Evolutionary conservation across 2,329 filamentous ascomycete species (phyloP).

Genomic region (Penicillium hordei): DNA sequence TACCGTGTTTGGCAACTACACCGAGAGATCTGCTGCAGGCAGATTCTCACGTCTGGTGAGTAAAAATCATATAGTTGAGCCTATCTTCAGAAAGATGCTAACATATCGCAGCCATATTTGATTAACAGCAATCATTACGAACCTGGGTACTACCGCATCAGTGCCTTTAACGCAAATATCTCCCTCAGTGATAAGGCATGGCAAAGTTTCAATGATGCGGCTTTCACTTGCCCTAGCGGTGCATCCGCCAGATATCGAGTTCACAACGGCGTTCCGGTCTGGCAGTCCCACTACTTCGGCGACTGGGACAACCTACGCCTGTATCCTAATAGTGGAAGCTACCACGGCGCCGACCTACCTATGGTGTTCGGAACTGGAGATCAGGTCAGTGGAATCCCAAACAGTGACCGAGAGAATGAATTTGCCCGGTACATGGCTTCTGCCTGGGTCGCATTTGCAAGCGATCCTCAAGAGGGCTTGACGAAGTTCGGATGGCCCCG

Average conservation of each 20-base stretch:
- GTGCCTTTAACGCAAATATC: constrained; percentile 43
- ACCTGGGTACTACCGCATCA: constrained; percentile 50
- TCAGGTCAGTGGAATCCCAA: constrained; percentile 42
- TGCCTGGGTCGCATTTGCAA: constrained; percentile 45
- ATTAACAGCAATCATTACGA: constrained; percentile 50
- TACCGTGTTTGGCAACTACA: constrained; percentile 47
- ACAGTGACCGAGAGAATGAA: constrained; percentile 30
- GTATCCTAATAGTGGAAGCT: constrained; percentile 49
- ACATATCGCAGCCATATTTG: constrained; percentile 38
- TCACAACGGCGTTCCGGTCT: constrained; percentile 40
- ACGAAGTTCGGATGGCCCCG: constrained; percentile 40
- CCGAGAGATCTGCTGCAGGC: constrained; percentile 33
- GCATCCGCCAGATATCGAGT: constrained; percentile 41
- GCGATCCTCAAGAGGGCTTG: constrained; percentile 41
- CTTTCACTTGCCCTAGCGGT: constrained; percentile 50
- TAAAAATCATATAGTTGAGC: background rate
- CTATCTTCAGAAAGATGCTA: background rate
- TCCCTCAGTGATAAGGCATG: constrained; percentile 43
- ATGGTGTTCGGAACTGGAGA: constrained; percentile 49
- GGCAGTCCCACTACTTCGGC: constrained; percentile 51
- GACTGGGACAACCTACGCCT: constrained; percentile 53
- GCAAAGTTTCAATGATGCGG: constrained; percentile 44
- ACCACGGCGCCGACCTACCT: constrained; percentile 51
- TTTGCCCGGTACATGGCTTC: constrained; percentile 42
- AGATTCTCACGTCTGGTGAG: constrained; percentile 41